Base-by-base conservation (phyloP, 805 yeast genomes). In the Nakazawaea peltata region DNA sequence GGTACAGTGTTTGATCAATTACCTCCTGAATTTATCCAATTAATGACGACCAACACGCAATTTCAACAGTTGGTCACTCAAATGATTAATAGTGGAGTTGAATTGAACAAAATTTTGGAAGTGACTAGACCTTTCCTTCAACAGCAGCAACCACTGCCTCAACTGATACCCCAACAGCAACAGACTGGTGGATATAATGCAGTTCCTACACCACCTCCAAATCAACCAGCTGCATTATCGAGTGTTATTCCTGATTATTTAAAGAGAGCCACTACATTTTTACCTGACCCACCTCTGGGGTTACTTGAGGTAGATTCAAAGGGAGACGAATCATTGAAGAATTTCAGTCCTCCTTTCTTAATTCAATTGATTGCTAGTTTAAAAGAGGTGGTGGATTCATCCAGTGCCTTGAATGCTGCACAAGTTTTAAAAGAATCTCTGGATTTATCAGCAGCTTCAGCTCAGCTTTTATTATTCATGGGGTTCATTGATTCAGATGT, bases 401-500 rank as follows among this genome's bases (percentile, higher is more conserved):
- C 74, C 5, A 66, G 68, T 39, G 63, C 72, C 25, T 46, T 54
- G 24, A 54, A 80, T 42, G 77, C 77, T 16, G 63, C 69, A 36
- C 69, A 69, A 39, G 62, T 80, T 39, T 62, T 75, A 46, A 64
- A 62, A 37, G 58, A 71, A 46, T 58, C 74, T 43, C 77, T 77
- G 13, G 57, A 74, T 32, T 57, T 81, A 28, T 80, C 87, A 3
- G 59, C 74, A 2, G 69, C 83, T 1, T 77, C 84, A 1, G 75
- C 88, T 0, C 92, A 82, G 51, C 82, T 87, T 2, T 60, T 82
- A 42, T 57, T 82, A 14, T 63, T 81, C 32, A 81, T 82, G 88
- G 94, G 92, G 1, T 66, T 82, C 28, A 73, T 82, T 16, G 83
- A 81, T 50, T 64, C 68, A 26, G 76, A 73, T 30, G 81, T 78